These are phyloP conservation scores for Calonectria leucothoes DNA, from an alignment of 2,329 filamentous ascomycete species.

Conservation along the genomic window DNA sequence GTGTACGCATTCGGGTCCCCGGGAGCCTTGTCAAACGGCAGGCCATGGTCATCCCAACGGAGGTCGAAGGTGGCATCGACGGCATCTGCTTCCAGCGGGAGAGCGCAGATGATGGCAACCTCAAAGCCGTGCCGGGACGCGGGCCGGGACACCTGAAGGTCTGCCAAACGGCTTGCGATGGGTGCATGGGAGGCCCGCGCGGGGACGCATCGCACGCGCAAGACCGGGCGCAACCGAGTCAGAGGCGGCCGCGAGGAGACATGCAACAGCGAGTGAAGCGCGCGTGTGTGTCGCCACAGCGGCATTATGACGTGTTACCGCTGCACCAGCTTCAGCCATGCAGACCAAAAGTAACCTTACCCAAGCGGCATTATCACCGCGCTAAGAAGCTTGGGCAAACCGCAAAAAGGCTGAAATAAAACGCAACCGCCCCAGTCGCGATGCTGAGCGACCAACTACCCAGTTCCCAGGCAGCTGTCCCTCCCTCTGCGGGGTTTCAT, in stretches of 20 bases:
- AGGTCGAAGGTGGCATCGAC: conserved; percentile 32
- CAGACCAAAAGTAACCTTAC: background rate
- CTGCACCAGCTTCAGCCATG: background rate
- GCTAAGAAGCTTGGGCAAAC: background rate
- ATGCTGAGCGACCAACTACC: background rate
- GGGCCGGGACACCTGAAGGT: background rate
- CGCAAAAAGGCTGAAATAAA: background rate
- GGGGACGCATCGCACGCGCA: background rate
- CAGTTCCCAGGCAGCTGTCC: too few species aligned
- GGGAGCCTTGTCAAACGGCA: conserved; percentile 33
- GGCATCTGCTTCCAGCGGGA: conserved; percentile 32
- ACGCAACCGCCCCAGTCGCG: background rate
- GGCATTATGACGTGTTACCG: background rate
- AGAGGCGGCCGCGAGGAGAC: background rate
- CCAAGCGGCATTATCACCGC: background rate
- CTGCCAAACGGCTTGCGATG: background rate
- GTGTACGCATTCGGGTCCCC: conserved; percentile 35
- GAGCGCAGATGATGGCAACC: conserved; percentile 34
- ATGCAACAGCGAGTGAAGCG: background rate
- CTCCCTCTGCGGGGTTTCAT: background rate
- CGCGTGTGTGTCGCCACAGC: background rate
- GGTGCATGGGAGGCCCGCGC: background rate
- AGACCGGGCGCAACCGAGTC: background rate
- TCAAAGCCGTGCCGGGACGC: conserved; percentile 12
- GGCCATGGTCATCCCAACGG: conserved; percentile 25